These are phyloP conservation scores for Holtermanniella nyarrowii DNA, from an alignment of 768 basidiomycete genomes.

Conservation along the genomic window DNA sequence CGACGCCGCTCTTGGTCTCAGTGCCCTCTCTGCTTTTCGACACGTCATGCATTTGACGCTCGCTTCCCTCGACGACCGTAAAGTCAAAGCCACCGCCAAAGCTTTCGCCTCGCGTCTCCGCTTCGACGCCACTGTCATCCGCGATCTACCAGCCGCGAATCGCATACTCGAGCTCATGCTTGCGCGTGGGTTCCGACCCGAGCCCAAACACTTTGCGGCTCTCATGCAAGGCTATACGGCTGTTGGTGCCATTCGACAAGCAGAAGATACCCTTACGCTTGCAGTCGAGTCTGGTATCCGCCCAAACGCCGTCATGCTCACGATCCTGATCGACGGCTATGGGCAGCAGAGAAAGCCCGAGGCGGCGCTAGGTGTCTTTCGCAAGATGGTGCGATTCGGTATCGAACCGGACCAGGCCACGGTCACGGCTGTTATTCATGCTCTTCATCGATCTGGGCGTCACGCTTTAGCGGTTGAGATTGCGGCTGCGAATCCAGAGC, in stretches of 20 bases:
- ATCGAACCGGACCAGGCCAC: neutral
- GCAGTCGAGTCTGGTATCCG: neutral
- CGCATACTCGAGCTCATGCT: constrained; percentile 20
- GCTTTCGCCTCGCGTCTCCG: constrained; percentile 15
- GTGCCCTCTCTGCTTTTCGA: neutral
- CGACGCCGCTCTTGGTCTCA: neutral
- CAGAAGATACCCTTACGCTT: constrained; percentile 6
- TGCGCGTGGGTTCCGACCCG: constrained; percentile 17
- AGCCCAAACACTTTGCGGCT: constrained; percentile 15
- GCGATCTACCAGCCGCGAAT: constrained; percentile 12
- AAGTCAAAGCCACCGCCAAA: constrained; percentile 3
- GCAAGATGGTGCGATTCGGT: neutral
- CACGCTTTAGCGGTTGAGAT: neutral
- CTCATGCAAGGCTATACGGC: constrained; percentile 22
- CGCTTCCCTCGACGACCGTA: neutral
- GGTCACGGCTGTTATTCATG: neutral
- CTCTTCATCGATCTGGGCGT: neutral
- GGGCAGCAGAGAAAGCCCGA: neutral
- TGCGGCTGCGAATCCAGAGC: neutral
- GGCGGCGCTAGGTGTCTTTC: neutral
- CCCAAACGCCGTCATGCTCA: neutral
- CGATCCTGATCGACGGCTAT: neutral
- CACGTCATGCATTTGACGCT: neutral
- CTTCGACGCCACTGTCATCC: constrained; percentile 11
- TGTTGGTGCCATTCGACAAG: constrained; percentile 16